Conservation (phyloP, 2,329 filamentous ascomycete genomes). For the Neonectria coccinea region DNA sequence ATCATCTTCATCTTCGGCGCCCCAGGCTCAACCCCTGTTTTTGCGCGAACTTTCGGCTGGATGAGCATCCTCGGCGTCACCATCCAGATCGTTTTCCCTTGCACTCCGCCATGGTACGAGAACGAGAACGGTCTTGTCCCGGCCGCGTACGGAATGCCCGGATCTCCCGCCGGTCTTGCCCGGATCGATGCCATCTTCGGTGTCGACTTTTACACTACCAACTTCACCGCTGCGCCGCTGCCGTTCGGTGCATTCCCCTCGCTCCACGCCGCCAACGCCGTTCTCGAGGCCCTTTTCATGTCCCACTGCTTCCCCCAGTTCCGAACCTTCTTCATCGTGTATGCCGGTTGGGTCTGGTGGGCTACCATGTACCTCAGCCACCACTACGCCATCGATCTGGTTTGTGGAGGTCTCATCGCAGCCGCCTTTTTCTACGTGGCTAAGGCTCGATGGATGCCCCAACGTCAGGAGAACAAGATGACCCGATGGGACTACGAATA, state of each 20-base stretch:
- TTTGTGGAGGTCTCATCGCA: constrained; percentile 84
- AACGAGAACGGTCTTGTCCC: constrained; percentile 90
- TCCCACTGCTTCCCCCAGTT: constrained; percentile 89
- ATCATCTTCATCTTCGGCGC: constrained; percentile 91
- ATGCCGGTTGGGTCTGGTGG: constrained; percentile 97
- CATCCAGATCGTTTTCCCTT: constrained; percentile 91
- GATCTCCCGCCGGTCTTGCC: constrained; percentile 88
- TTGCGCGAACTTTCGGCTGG: constrained; percentile 89
- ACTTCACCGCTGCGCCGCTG: constrained; percentile 88
- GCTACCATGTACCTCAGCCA: constrained; percentile 98
- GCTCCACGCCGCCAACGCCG: constrained; percentile 89
- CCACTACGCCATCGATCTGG: constrained; percentile 94
- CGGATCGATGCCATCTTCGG: constrained; percentile 92
- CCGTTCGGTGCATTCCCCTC: constrained; percentile 97
- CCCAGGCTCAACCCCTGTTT: constrained; percentile 85
- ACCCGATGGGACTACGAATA: constrained; percentile 97
- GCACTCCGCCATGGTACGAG: constrained; percentile 97
- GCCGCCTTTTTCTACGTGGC: constrained; percentile 85
- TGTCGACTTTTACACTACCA: constrained; percentile 91
- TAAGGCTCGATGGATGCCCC: constrained; percentile 83
- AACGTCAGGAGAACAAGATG: constrained; percentile 84
- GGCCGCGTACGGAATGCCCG: constrained; percentile 90
- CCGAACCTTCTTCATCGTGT: constrained; percentile 82
- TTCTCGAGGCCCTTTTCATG: constrained; percentile 92
- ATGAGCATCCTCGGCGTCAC: constrained; percentile 89